Evolutionary conservation across 1,284 basidiomycete genomes (phyloP).

Genomic region (Heliocybe sulcata): DNA sequence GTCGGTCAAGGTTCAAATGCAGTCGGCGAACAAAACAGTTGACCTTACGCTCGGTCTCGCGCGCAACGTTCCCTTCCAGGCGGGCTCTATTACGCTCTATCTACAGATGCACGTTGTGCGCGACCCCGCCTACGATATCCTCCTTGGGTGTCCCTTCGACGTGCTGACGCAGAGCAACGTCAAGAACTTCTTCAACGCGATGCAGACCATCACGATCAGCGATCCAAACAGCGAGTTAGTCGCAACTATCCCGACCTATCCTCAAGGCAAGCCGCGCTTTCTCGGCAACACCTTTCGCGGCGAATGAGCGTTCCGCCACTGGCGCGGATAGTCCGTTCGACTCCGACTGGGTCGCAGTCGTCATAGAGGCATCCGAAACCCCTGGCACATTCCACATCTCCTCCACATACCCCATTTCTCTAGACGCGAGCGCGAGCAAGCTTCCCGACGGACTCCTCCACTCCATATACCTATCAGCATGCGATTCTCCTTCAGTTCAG

Average conservation of each 20-base stretch:
- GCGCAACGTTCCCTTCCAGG: constrained; percentile 7
- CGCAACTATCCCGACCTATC: constrained; percentile 16
- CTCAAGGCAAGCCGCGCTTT: constrained; percentile 5
- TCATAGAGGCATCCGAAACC: no score
- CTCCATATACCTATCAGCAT: no score
- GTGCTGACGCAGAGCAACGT: constrained; percentile 18
- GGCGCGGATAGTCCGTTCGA: no score
- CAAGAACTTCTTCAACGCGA: constrained; percentile 13
- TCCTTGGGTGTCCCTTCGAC: neutral
- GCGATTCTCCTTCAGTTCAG: no score
- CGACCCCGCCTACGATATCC: no score
- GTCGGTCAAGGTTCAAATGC: constrained; percentile 12
- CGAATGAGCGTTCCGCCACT: no score
- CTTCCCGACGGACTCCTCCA: no score
- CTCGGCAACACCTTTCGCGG: neutral
- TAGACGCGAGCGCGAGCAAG: no score
- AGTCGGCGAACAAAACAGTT: constrained; percentile 17
- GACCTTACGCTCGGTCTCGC: constrained; percentile 17
- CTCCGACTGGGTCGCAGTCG: no score
- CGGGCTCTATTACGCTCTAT: neutral
- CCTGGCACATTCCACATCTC: no score
- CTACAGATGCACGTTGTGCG: neutral
- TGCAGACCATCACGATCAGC: constrained; percentile 17
- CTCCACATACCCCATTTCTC: no score
- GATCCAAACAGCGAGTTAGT: constrained; percentile 16